Evolutionary conservation across 2,329 filamentous ascomycete species (phyloP), one percentile per base, ranked within the genome.

Genomic region (Colletotrichum tropicale): DNA sequence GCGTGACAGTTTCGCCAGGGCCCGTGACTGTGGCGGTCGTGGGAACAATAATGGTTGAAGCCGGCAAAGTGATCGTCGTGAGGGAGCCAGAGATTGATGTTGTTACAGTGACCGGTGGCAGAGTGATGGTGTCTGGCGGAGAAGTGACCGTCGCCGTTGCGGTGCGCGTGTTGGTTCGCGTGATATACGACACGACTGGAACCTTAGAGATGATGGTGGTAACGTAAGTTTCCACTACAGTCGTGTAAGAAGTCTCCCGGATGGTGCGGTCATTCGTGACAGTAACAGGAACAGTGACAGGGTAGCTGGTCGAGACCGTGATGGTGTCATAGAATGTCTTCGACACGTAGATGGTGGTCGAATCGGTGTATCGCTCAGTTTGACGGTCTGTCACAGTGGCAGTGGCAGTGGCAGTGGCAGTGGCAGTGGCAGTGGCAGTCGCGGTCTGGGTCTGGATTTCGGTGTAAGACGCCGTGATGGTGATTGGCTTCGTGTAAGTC

Each of bases 251-350:
- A 5, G 74, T 76, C 36, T 74, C 38, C 52, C 66, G 61, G 8
- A 74, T 60, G 2, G 74, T 76, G 4, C 62, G 73, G 18, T 76
- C 74, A 32, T 70, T 65, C 2, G 76, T 72, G 16, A 78, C 65
- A 7, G 78, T 79, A 8, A 78, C 71, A 8, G 76, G 60, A 18
- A 77, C 67, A 3, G 78, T 80, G 18, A 79, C 76, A 5, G 77
- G 66, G 26, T 77, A 70, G 26, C 77, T 76, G 32, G 78, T 78
- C 1, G 75, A 74, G 13, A 79, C 43, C 1, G 75, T 76, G 32
- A 78, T 67, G 6, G 79, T 79, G 4, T 77, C 71, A 2, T 71
- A 65, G 13, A 77, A 66, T 2, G 74, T 76, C 12, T 48, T 75
- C 9, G 71, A 66, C 10, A 76, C 74, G 24, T 66, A 76, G 16